A percentile compares a stretch with the other conserved stretches of the same genome.
phyloP scores from a whole-genome alignment of 352 stramenopile species.

The Pythium oligandrum region DNA sequence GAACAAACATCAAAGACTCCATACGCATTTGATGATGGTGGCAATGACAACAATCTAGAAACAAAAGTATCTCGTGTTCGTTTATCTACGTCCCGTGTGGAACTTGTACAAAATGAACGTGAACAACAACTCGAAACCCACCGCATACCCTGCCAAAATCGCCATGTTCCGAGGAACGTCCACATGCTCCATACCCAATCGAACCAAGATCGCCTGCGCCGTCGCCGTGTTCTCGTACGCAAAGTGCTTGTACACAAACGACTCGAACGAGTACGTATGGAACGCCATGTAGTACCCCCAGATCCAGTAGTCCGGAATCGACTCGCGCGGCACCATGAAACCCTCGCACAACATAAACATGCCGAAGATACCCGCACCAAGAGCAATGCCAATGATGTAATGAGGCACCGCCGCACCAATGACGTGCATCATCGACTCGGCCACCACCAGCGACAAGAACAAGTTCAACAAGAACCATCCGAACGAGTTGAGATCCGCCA shows the following conservation, averaged over 20 bases:
- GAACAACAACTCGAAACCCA: conserved; percentile 33
- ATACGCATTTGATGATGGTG: too few species aligned
- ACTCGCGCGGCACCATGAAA: conserved; percentile 34
- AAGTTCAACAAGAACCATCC: conserved; percentile 33
- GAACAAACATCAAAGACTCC: too few species aligned
- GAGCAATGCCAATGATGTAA: conserved; percentile 52
- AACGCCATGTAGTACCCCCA: conserved; percentile 59
- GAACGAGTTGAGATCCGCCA: conserved; percentile 31
- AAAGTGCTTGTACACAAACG: conserved; percentile 54
- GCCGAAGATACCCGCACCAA: conserved; percentile 45
- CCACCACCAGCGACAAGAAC: conserved; percentile 45
- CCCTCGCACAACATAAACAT: conserved; percentile 50
- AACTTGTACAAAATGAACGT: conserved; percentile 50
- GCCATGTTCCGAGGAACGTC: conserved; percentile 22
- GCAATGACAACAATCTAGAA: too few species aligned
- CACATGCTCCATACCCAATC: conserved; percentile 22
- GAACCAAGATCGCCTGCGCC: conserved; percentile 17
- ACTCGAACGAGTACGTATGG: conserved; percentile 51
- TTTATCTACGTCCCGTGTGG: conserved; percentile 27
- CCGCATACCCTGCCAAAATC: conserved; percentile 21
- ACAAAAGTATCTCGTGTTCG: too few species aligned
- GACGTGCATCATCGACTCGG: conserved; percentile 42
- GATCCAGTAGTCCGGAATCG: conserved; percentile 38
- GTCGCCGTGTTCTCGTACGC: conserved; percentile 1
- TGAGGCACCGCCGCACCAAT: conserved; percentile 43